Evolutionary conservation across 768 basidiomycete genomes (phyloP).

Genomic region (Terana coerulea): DNA sequence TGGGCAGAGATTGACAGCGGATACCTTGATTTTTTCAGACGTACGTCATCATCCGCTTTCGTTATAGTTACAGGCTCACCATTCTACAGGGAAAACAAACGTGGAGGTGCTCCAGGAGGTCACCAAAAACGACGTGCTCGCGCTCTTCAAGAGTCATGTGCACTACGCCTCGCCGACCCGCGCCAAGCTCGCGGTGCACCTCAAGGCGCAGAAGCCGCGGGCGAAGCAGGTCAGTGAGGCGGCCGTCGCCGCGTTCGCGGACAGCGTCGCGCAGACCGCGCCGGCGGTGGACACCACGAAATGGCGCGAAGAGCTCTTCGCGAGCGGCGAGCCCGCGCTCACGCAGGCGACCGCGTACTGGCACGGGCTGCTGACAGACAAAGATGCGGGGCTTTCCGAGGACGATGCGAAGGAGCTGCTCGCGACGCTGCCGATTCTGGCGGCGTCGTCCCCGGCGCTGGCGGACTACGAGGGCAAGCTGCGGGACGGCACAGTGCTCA

Average conservation of each 20-base stretch:
- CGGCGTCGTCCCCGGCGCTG: constrained; percentile 51
- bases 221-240: constrained; percentile 58
- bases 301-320: constrained; percentile 48
- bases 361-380: constrained; percentile 37
- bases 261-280: constrained; percentile 42
- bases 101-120: constrained; percentile 58
- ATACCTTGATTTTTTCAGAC: constrained; percentile 81
- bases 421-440: constrained; percentile 50
- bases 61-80: not conserved
- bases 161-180: constrained; percentile 68
- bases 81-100: constrained; percentile 61
- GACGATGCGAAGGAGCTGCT: constrained; percentile 39
- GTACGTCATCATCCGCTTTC: too few species aligned
- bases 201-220: constrained; percentile 65
- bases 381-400: constrained; percentile 32
- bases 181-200: constrained; percentile 82
- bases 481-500: constrained; percentile 48
- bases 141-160: constrained; percentile 64
- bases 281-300: constrained; percentile 47
- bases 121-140: constrained; percentile 71
- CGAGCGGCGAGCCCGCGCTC: constrained; percentile 51
- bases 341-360: constrained; percentile 66
- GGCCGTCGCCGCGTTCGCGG: constrained; percentile 61
- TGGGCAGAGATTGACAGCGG: constrained; percentile 72
- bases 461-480: constrained; percentile 46